Percentiles rank a stretch among this genome's conserved stretches.
Evolutionary conservation across 2,329 filamentous ascomycete genomes (phyloP).

Genomic region (Huntiella abstrusa): DNA sequence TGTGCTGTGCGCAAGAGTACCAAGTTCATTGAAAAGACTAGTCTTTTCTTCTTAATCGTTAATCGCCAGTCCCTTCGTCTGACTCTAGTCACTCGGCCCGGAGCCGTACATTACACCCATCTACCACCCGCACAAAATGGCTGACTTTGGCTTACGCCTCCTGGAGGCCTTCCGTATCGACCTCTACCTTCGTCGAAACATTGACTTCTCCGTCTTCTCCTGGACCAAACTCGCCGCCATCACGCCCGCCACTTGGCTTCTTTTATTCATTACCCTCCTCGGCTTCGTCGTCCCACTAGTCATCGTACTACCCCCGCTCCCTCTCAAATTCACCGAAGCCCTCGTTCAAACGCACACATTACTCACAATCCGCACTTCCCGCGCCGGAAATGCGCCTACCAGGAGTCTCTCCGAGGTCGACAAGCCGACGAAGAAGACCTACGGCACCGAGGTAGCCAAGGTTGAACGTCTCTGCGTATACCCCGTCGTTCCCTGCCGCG

Average conservation of each 20-base stretch:
- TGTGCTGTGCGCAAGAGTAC: no score
- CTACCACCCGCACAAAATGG: not conserved
- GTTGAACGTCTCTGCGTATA: constrained; percentile 45
- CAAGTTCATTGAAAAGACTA: no score
- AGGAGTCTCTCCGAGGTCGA: not conserved
- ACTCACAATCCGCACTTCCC: constrained; percentile 15
- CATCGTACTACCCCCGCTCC: constrained; percentile 34
- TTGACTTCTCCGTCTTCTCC: constrained; percentile 4
- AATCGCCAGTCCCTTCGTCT: not conserved
- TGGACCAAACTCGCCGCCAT: constrained; percentile 14
- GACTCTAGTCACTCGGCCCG: constrained; percentile 1
- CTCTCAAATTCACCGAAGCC: constrained; percentile 32
- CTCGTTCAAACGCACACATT: constrained; percentile 34
- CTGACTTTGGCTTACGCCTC: not conserved
- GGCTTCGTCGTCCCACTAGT: constrained; percentile 36
- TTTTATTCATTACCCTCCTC: constrained; percentile 25
- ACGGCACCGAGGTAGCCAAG: constrained; percentile 28
- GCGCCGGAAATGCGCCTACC: constrained; percentile 7
- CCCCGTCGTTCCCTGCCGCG: constrained; percentile 65
- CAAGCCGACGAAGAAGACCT: not conserved
- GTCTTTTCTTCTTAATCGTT: not conserved
- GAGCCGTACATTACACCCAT: not conserved
- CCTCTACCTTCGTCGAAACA: constrained; percentile 6
- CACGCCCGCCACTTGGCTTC: constrained; percentile 19
- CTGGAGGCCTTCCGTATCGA: constrained; percentile 8